Evolutionary conservation across 257 asterid genomes (phyloP).

Genomic region (Plantago major): DNA sequence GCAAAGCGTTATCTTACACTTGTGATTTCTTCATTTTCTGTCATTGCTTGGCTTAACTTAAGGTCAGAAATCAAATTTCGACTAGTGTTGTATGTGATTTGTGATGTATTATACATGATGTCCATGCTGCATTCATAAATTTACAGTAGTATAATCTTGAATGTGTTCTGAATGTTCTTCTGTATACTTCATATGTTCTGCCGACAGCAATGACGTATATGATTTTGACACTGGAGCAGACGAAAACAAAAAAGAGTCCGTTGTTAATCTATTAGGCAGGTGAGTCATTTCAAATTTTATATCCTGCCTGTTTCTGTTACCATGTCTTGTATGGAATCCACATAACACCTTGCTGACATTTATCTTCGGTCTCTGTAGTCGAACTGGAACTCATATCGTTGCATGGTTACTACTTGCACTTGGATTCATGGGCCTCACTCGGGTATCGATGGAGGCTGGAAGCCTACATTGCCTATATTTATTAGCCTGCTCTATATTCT

Average conservation of each 20-base stretch:
- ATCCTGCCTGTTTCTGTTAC: background rate
- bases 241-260: slow-evolving; percentile 89
- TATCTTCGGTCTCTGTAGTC: slow-evolving; percentile 44
- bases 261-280: slow-evolving; percentile 79
- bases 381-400: slow-evolving; percentile 55
- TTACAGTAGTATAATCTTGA: too few relatives aligned
- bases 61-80: slow-evolving; percentile 43
- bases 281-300: slow-evolving; percentile 19
- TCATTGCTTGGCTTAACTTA: slow-evolving; percentile 86
- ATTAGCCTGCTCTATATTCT: slow-evolving; percentile 52
- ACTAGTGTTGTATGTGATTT: background rate
- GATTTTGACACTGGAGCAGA: slow-evolving; percentile 97
- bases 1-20: slow-evolving; percentile 51
- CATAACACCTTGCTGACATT: slow-evolving; percentile 9
- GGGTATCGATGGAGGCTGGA: slow-evolving; percentile 62
- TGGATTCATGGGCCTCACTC: slow-evolving; percentile 64
- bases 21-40: slow-evolving; percentile 59
- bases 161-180: slow-evolving; percentile 11
- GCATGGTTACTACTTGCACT: slow-evolving; percentile 65
- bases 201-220: slow-evolving; percentile 91
- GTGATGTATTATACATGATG: background rate
- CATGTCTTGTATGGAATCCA: too few relatives aligned
- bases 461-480: slow-evolving; percentile 49
- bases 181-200: slow-evolving; percentile 18
- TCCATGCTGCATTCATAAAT: slow-evolving; percentile 2